Conservation (phyloP, 148 eudicot species). For the Camellia granthamiana region DNA sequence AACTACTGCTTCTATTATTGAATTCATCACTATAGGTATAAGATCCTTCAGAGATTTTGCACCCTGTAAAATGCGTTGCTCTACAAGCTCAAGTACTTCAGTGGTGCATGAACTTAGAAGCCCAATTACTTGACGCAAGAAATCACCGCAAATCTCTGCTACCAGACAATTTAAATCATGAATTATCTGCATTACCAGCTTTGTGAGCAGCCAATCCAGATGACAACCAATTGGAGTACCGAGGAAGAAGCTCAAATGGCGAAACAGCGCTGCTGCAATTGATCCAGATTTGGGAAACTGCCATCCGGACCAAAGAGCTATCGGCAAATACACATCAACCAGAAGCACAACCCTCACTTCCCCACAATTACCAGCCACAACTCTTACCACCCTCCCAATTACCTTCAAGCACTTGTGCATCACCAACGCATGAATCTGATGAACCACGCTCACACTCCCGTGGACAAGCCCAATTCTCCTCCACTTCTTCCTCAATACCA, state of each 20-base stretch:
- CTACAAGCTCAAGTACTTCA: conserved; percentile 74
- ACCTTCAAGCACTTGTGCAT: conserved; percentile 48
- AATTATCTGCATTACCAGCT: conserved; percentile 87
- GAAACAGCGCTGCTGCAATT: conserved; percentile 63
- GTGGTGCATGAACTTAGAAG: conserved; percentile 67
- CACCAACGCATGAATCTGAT: conserved; percentile 52
- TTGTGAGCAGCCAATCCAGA: no score
- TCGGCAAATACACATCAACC: conserved; percentile 75
- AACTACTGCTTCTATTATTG: conserved; percentile 62
- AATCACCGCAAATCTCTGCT: conserved; percentile 55
- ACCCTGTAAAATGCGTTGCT: conserved; percentile 77
- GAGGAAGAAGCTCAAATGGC: conserved; percentile 91
- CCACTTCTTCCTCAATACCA: conserved; percentile 34
- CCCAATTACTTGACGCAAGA: conserved; percentile 55
- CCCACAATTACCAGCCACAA: conserved; percentile 19
- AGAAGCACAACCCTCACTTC: conserved; percentile 56
- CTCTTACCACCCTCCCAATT: conserved; percentile 32
- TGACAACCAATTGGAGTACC: no score
- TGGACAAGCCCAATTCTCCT: conserved; percentile 39
- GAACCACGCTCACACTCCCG: conserved; percentile 57
- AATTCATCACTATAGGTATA: conserved; percentile 43
- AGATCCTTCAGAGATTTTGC: conserved; percentile 61
- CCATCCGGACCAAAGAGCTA: conserved; percentile 66
- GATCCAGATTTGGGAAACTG: conserved; percentile 67
- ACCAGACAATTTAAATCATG: conserved; percentile 72